These are phyloP conservation scores for Starmerella scarabaei DNA, from an alignment of 805 yeast genomes.

Conservation along the genomic window DNA sequence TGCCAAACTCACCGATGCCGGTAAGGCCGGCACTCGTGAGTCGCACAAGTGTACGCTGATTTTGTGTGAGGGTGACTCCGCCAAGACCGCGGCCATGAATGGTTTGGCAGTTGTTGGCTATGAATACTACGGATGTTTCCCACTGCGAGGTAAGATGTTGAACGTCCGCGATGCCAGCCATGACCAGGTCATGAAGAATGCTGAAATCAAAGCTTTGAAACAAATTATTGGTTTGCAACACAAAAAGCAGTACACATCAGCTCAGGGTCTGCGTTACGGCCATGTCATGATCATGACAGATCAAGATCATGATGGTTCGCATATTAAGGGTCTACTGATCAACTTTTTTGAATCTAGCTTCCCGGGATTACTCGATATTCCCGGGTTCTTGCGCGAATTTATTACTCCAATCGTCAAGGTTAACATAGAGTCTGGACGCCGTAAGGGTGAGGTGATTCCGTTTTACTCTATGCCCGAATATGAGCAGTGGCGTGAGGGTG, in stretches of 20 bases:
- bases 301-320: slow-evolving; percentile 99
- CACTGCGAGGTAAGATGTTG: slow-evolving; percentile 84
- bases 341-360: slow-evolving; percentile 87
- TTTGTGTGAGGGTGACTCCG: slow-evolving; percentile 95
- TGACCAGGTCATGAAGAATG: slow-evolving; percentile 87
- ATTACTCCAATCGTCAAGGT: slow-evolving; percentile 95
- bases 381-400: slow-evolving; percentile 85
- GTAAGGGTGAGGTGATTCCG: slow-evolving; percentile 38
- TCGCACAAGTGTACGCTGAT: slow-evolving; percentile 87
- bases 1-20: slow-evolving; percentile 87
- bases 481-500: slow-evolving; percentile 81
- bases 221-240: slow-evolving; percentile 94
- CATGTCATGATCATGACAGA: slow-evolving; percentile 98
- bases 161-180: slow-evolving; percentile 94
- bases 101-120: slow-evolving; percentile 93
- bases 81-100: slow-evolving; percentile 78
- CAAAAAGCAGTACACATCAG: slow-evolving; percentile 64
- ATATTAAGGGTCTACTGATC: slow-evolving; percentile 88
- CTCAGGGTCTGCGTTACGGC: slow-evolving; percentile 75
- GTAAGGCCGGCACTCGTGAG: slow-evolving; percentile 87
- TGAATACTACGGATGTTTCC: slow-evolving; percentile 89
- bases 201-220: slow-evolving; percentile 88
- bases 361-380: slow-evolving; percentile 81
- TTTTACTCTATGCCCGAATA: slow-evolving; percentile 94
- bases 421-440: slow-evolving; percentile 44